Percentiles rank a stretch among this genome's conserved stretches.
These are phyloP conservation scores for Harrya chromipes DNA, from an alignment of 768 basidiomycete species.

Conservation along the genomic window DNA sequence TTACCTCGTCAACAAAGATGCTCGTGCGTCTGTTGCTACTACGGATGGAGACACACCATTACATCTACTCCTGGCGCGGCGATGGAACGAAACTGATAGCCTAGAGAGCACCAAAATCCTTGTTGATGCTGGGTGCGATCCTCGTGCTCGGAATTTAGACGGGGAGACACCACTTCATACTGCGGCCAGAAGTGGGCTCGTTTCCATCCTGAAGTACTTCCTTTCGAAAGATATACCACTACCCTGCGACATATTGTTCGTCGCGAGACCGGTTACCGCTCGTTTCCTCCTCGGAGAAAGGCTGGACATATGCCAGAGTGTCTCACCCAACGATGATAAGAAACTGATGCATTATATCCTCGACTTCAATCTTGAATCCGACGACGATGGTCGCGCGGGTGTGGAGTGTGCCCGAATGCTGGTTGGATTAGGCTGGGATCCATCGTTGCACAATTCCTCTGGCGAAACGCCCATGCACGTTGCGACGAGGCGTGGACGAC, in stretches of 20 bases:
- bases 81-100: not conserved
- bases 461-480: not conserved
- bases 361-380: too few species aligned
- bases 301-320: not conserved
- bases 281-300: not conserved
- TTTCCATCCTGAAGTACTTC: not conserved
- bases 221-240: not conserved
- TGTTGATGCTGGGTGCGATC: constrained; percentile 8
- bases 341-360: not conserved
- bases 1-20: not conserved
- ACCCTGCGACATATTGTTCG: too few species aligned
- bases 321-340: too few species aligned
- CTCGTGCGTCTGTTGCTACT: not conserved
- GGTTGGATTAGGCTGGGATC: not conserved
- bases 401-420: not conserved
- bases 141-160: not conserved
- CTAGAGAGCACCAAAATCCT: not conserved
- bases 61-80: not conserved
- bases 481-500: not conserved
- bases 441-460: not conserved
- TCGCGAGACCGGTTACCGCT: not conserved
- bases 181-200: not conserved
- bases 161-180: not conserved
- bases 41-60: not conserved
- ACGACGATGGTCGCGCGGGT: not conserved